Evolutionary conservation across 1,284 basidiomycete species (phyloP).

Genomic region (Rhizoctonia solani): DNA sequence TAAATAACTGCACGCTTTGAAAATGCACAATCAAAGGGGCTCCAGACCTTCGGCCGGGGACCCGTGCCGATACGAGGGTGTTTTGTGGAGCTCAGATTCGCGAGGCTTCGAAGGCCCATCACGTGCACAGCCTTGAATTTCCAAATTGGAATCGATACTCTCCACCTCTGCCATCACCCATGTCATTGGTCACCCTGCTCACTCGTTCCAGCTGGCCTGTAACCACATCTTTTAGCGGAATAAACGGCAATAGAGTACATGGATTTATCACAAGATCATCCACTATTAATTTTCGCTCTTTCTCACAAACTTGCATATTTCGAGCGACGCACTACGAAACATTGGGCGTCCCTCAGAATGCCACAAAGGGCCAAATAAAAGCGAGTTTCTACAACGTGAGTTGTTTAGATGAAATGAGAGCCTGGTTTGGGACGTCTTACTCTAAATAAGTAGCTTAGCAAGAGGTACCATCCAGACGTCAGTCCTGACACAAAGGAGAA

Average conservation of each 20-base stretch:
- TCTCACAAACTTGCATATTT: constrained; percentile 7
- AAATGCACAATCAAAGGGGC: no score
- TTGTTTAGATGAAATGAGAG: not conserved
- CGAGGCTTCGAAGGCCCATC: no score
- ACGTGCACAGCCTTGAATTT: not conserved
- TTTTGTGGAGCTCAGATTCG: no score
- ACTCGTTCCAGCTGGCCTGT: not conserved
- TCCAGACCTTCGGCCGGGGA: no score
- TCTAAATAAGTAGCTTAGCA: constrained; percentile 46
- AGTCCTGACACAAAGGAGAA: constrained; percentile 34
- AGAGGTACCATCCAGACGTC: constrained; percentile 49
- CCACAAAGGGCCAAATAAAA: constrained; percentile 49
- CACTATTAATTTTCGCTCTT: constrained; percentile 12
- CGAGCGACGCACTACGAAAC: constrained; percentile 46
- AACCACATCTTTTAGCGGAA: constrained; percentile 24
- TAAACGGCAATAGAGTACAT: not conserved
- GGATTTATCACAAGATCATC: no score
- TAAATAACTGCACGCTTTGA: no score
- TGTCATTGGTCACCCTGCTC: constrained; percentile 16
- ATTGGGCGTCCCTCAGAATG: constrained; percentile 44
- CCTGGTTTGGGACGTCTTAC: not conserved
- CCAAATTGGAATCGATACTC: not conserved
- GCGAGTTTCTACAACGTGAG: constrained; percentile 50
- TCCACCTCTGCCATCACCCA: not conserved
- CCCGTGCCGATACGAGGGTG: no score